Conservation (phyloP, 2,329 filamentous ascomycete species). For the Ophiostoma sp. region DNA sequence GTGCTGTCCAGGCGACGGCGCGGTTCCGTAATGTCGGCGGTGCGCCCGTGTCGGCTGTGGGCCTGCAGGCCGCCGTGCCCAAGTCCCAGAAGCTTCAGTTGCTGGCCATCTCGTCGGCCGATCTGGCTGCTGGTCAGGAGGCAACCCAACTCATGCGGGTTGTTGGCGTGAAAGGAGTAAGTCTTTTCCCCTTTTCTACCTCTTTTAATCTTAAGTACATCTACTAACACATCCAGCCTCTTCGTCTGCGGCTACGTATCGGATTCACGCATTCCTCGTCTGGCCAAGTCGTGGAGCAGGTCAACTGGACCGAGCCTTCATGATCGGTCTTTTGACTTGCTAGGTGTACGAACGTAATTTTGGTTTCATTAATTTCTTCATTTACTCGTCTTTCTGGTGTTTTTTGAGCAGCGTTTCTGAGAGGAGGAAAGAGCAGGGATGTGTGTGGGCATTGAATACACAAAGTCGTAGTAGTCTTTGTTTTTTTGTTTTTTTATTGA, state of each 20-base stretch:
- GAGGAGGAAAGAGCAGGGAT: neutral
- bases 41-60: conserved; percentile 68
- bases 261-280: conserved; percentile 71
- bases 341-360: neutral
- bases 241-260: conserved; percentile 84
- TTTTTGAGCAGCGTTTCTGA: conserved; percentile 9
- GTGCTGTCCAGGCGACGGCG: conserved; percentile 76
- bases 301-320: conserved; percentile 89
- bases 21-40: conserved; percentile 79
- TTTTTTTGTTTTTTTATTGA: neutral
- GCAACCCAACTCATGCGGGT: conserved; percentile 91
- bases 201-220: neutral
- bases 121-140: conserved; percentile 74
- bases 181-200: conserved; percentile 44
- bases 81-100: conserved; percentile 95
- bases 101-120: conserved; percentile 80
- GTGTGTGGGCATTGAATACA: conserved; percentile 14
- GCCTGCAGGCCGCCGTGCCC: conserved; percentile 90
- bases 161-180: conserved; percentile 81
- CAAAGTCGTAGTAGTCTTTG: neutral
- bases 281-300: conserved; percentile 80
- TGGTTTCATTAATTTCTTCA: neutral
- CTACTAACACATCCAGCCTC: conserved; percentile 56
- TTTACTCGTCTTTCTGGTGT: neutral
- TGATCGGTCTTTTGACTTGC: conserved; percentile 14